phyloP scores from a whole-genome alignment of 2,329 filamentous ascomycete genomes.

The Xylaria sp. region DNA sequence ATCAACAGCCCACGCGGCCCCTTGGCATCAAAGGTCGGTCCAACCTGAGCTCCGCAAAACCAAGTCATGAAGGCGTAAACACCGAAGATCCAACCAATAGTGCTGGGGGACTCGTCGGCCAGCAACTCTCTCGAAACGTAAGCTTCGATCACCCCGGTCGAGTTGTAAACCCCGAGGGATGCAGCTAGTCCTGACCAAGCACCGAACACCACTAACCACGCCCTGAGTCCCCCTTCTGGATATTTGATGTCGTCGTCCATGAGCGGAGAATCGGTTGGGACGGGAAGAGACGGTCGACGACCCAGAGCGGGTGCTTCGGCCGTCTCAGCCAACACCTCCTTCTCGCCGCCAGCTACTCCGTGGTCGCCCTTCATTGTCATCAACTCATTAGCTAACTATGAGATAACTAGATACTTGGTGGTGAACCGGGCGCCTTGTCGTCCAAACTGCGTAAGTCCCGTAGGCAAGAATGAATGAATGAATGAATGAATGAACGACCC shows the following conservation, averaged over 20 bases:
- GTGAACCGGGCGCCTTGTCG: not conserved
- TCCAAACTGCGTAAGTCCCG: not conserved
- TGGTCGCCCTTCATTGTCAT: constrained; percentile 3
- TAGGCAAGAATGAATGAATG: not conserved
- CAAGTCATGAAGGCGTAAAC: constrained; percentile 31
- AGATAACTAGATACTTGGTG: not conserved
- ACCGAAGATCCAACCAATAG: constrained; percentile 29
- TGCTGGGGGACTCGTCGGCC: constrained; percentile 18
- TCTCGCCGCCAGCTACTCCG: not conserved
- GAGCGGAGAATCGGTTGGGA: not conserved
- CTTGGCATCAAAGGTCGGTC: constrained; percentile 28
- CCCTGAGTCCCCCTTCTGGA: constrained; percentile 23
- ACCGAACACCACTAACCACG: constrained; percentile 28
- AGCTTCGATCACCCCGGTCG: constrained; percentile 29
- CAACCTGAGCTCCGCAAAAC: constrained; percentile 29
- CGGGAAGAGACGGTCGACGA: constrained; percentile 1
- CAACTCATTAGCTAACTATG: not conserved
- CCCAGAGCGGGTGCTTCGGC: not conserved
- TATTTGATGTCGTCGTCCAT: constrained; percentile 18
- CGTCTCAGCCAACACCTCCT: constrained; percentile 3
- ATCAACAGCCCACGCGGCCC: constrained; percentile 26
- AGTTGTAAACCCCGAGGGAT: constrained; percentile 31
- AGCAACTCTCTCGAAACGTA: constrained; percentile 25
- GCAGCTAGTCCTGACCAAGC: constrained; percentile 28
- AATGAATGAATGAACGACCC: not conserved